These are phyloP conservation scores for Tetradesmus lagerheimii DNA, from an alignment of 139 green algal genomes.

Conservation along the genomic window DNA sequence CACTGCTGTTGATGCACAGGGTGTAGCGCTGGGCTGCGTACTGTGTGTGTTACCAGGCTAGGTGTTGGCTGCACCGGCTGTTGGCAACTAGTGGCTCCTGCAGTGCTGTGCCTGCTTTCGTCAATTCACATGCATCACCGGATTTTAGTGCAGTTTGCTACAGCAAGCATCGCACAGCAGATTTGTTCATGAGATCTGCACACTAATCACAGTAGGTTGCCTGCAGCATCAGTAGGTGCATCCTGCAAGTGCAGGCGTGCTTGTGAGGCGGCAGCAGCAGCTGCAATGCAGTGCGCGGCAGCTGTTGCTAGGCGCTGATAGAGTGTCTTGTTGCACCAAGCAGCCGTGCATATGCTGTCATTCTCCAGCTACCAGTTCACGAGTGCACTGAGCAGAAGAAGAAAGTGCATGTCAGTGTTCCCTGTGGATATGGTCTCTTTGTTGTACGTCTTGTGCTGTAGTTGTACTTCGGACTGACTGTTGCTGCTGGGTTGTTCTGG, in stretches of 20 bases:
- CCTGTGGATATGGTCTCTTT: not conserved
- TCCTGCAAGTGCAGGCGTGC: not conserved
- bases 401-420: not conserved
- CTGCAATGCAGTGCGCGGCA: constrained; percentile 48
- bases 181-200: not conserved
- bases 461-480: not conserved
- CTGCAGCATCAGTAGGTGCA: not conserved
- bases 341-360: not conserved
- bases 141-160: not conserved
- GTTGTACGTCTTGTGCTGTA: too few species aligned
- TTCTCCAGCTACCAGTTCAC: not conserved
- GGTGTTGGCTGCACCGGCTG: not conserved
- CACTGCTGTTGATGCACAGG: not conserved
- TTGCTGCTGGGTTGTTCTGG: not conserved
- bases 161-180: not conserved
- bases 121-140: not conserved
- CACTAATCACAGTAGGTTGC: not conserved
- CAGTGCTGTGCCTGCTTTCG: not conserved
- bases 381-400: not conserved
- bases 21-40: not conserved
- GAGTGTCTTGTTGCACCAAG: not conserved
- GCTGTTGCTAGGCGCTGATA: constrained; percentile 3
- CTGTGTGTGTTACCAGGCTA: not conserved
- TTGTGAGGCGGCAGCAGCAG: not conserved
- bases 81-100: not conserved